Conservation (phyloP, 768 basidiomycete genomes). For the Rhodotorula paludigena region DNA sequence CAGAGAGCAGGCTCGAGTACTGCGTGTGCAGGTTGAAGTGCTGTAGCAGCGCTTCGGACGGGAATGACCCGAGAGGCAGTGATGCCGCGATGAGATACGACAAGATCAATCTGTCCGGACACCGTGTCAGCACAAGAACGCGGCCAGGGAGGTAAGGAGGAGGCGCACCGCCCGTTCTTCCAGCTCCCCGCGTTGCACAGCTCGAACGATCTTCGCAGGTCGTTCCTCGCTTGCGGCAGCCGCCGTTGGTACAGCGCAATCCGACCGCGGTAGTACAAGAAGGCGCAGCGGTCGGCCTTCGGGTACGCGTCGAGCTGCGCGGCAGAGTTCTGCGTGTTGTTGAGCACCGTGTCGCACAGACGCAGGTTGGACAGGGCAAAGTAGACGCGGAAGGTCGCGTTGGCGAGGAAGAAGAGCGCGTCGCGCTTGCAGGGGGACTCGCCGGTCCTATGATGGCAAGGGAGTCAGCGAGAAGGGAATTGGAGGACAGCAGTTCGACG, state of each 20-base stretch:
- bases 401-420: slow-evolving; percentile 42
- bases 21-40: slow-evolving; percentile 31
- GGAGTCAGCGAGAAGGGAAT: not conserved
- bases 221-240: slow-evolving; percentile 32
- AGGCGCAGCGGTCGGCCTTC: slow-evolving; percentile 34
- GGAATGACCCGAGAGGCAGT: slow-evolving; percentile 39
- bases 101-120: slow-evolving; percentile 36
- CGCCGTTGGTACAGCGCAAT: slow-evolving; percentile 41
- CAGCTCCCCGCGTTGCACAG: slow-evolving; percentile 13
- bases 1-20: slow-evolving; percentile 21
- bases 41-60: slow-evolving; percentile 13
- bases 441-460: not conserved
- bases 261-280: slow-evolving; percentile 41
- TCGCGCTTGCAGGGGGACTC: slow-evolving; percentile 32
- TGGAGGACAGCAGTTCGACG: not conserved
- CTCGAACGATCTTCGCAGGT: slow-evolving; percentile 33
- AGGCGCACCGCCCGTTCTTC: slow-evolving; percentile 35
- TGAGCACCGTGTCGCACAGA: slow-evolving; percentile 42
- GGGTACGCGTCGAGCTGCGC: slow-evolving; percentile 27
- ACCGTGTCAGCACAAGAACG: fast-evolving
- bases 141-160: not conserved
- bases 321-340: slow-evolving; percentile 33
- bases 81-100: slow-evolving; percentile 38
- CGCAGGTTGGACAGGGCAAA: slow-evolving; percentile 42
- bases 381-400: slow-evolving; percentile 41